Evolutionary conservation across 2,329 filamentous ascomycete genomes (phyloP), one percentile per base, ranked within the genome.

Genomic region (Aspergillus sp.): DNA sequence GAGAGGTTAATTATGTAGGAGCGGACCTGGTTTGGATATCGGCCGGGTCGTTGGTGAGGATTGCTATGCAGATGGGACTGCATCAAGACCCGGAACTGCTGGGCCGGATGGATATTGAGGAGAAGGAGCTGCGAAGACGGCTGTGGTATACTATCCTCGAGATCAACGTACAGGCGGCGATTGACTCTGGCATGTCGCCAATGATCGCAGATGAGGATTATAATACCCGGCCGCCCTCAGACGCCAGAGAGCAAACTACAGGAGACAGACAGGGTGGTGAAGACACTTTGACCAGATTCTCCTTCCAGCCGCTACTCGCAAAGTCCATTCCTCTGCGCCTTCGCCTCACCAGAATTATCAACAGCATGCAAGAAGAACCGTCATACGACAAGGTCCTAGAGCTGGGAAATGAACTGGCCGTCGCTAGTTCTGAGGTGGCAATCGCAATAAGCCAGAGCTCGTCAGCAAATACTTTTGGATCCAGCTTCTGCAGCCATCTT

Each of bases 111-210:
- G 52, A 57, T 1, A 2, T 56, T 2, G 43, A 62, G 4, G 57
- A 66, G 3, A 53, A 60, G 15, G 70, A 74, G 43, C 50, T 72
- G 1, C 65, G 72, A 17, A 58, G 72, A 44, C 57, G 69, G 22
- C 59, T 76, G 3, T 75, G 72, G 72, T 68, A 67, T 30, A 74
- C 71, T 1, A 67, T 76, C n/a, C 38, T 75, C 4, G 73, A 76
- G 51, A 56, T 76, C 24, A 60, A 60, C 22, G 41, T 71, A 0
- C 73, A 76, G 42, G 60, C 71, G 0, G 62, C 66, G 12, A 49
- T 75, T 13, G 70, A 71, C 45, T 64, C 70, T 1, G 71, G 63
- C 0, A 65, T 70, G 61, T 54, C 64, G 1, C 71, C 71, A 2
- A 63, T 65, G 24, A 65, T 75, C 15, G 64, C 67, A 6, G 38